These are phyloP conservation scores for Fusarium zealandicum DNA, from an alignment of 2,329 filamentous ascomycete genomes.

Conservation along the genomic window DNA sequence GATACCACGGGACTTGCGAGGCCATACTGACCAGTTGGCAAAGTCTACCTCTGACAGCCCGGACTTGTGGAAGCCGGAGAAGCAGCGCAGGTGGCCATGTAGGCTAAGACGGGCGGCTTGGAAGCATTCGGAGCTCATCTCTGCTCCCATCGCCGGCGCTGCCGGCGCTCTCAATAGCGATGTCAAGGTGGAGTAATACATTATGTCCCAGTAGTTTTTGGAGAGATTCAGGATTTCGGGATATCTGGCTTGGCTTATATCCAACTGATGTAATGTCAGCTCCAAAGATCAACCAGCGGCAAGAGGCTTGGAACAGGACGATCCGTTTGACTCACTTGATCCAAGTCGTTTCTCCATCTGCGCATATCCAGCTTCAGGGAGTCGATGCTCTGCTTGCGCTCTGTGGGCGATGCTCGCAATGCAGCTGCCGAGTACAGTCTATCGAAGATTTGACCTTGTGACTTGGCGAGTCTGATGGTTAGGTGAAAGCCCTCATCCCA, in stretches of 20 bases:
- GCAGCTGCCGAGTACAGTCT: slow-evolving; percentile 21
- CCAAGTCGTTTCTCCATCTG: slow-evolving; percentile 19
- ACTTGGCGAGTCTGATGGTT: slow-evolving; percentile 19
- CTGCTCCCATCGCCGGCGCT: slow-evolving; percentile 5
- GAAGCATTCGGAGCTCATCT: slow-evolving; percentile 28
- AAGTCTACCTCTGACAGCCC: slow-evolving; percentile 26
- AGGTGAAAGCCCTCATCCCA: slow-evolving; percentile 24
- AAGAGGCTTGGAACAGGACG: not conserved
- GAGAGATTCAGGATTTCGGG: slow-evolving; percentile 9
- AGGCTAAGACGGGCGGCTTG: slow-evolving; percentile 24
- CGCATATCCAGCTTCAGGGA: slow-evolving; percentile 8
- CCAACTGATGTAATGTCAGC: slow-evolving; percentile 2
- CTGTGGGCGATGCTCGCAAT: slow-evolving; percentile 4
- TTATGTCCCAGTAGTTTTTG: slow-evolving; percentile 25
- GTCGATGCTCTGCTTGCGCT: slow-evolving; percentile 17
- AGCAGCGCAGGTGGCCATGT: slow-evolving; percentile 23
- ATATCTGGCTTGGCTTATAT: slow-evolving; percentile 14
- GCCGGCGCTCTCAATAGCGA: slow-evolving; percentile 23
- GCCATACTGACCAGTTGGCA: slow-evolving; percentile 27
- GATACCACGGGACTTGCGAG: too few relatives aligned
- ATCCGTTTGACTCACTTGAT: slow-evolving; percentile 1
- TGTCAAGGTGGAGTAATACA: slow-evolving; percentile 34
- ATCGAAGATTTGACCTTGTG: slow-evolving; percentile 19
- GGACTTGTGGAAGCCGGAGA: slow-evolving; percentile 18
- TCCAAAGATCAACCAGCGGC: too few relatives aligned